Evolutionary conservation across 2,329 filamentous ascomycete species (phyloP), one percentile per base, ranked within the genome.

Genomic region (Ascochyta viciae-villosae): DNA sequence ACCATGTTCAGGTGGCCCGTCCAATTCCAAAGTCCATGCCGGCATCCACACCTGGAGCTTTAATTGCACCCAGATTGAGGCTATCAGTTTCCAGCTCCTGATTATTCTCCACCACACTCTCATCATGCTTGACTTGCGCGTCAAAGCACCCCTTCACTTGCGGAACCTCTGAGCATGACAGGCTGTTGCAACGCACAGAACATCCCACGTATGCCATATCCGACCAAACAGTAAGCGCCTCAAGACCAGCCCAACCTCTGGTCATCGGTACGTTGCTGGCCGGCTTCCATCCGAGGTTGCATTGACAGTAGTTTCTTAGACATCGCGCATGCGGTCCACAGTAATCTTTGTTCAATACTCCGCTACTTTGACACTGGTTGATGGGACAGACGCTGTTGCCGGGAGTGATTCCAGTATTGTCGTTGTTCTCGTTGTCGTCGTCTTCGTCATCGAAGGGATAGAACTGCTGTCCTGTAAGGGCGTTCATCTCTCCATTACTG

Each of bases 211-310:
- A 9, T 5, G 46, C 6, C 7, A 16, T 23, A 15, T 46, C 47
- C 22, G 31, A 24, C 53, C 53, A 55, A 3, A 57, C 54, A 16
- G 54, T 57, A 26, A 57, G 42, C 19, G 31, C 47, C 15, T 57
- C 54, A 27, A 57, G 54, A 7, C 54, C 54, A 3, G 23, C 50
- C 54, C 54, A 57, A 3, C 54, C 54, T 23, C 54, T 48, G 44
- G 43, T 22, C 27, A 23, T 35, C 1, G 22, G 5, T n/a, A 37
- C 10, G 39, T 41, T 9, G 12, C 15, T 27, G 8, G 22, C 33
- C 8, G 48, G 26, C 19, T 57, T 57, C 48, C 47, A 52, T 27
- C 54, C 54, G 24, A 57, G 13, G 4, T 52, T 29, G 16, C 54
- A 57, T 12, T 42, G 47, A 12, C 54, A 57, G 15, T 43, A 47